phyloP scores from a whole-genome alignment of 257 asterid species.

The Gentiana macrophylla region DNA sequence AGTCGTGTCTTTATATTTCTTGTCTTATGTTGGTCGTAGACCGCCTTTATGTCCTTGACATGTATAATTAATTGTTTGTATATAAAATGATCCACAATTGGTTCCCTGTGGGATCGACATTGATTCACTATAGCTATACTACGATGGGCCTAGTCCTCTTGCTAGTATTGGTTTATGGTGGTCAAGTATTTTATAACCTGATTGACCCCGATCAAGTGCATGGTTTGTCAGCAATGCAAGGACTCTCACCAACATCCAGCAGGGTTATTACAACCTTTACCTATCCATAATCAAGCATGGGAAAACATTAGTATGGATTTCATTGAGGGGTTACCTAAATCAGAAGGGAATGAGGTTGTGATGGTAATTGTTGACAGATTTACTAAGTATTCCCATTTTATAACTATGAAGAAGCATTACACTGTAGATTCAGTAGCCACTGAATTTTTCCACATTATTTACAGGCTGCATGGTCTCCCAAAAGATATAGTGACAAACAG shows the following conservation, averaged over 20 bases:
- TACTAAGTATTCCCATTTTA: neutral
- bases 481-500: neutral
- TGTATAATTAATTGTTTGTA: too few relatives aligned
- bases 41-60: too few relatives aligned
- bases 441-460: neutral
- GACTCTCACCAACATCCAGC: neutral
- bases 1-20: too few relatives aligned
- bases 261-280: neutral
- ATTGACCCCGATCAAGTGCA: too few relatives aligned
- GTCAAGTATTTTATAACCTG: too few relatives aligned
- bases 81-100: too few relatives aligned
- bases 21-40: too few relatives aligned
- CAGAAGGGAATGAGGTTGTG: neutral
- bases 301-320: too few relatives aligned
- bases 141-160: too few relatives aligned
- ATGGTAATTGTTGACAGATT: neutral
- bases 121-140: too few relatives aligned
- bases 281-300: neutral
- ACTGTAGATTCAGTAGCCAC: neutral
- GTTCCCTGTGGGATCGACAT: too few relatives aligned
- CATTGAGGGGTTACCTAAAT: neutral
- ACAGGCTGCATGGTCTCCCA: neutral
- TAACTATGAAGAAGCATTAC: neutral
- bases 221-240: neutral
- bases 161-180: too few relatives aligned